Evolutionary conservation across 2,329 filamentous ascomycete species (phyloP).

Genomic region (Tolypocladium pustulatum): DNA sequence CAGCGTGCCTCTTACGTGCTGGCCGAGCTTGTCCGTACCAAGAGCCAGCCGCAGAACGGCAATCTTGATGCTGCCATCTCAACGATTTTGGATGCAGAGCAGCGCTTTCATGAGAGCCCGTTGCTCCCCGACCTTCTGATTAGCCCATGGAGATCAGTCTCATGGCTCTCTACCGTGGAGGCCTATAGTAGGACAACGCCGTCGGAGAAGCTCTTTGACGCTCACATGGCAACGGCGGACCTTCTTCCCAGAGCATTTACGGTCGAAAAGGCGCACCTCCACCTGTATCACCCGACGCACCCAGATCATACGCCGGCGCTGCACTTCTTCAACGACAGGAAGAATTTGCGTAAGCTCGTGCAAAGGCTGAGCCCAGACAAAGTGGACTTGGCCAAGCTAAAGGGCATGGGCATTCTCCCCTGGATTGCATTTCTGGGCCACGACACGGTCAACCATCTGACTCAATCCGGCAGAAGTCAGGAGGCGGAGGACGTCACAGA

Average conservation of each 20-base stretch:
- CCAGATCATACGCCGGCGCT: conserved; percentile 38
- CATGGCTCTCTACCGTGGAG: conserved; percentile 42
- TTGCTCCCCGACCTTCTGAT: conserved; percentile 26
- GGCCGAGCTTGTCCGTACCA: conserved; percentile 30
- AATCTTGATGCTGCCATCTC: conserved; percentile 40
- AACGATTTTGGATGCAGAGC: conserved; percentile 34
- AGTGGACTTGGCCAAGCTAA: conserved; percentile 14
- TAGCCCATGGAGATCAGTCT: conserved; percentile 35
- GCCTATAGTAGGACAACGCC: conserved; percentile 34
- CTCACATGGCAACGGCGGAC: conserved; percentile 37
- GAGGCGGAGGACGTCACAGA: conserved; percentile 30
- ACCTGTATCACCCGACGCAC: conserved; percentile 41
- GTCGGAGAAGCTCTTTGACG: conserved; percentile 38
- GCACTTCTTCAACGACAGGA: conserved; percentile 28
- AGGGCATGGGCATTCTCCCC: conserved; percentile 20
- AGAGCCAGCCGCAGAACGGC: conserved; percentile 25
- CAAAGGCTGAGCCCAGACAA: conserved; percentile 13
- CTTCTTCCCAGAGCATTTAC: conserved; percentile 23
- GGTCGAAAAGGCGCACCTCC: conserved; percentile 42
- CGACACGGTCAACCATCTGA: conserved; percentile 37
- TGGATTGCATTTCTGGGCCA: conserved; percentile 30
- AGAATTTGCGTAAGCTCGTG: conserved; percentile 17
- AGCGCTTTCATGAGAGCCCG: conserved; percentile 25
- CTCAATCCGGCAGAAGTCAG: conserved; percentile 24
- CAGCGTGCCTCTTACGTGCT: conserved; percentile 22